Conservation (phyloP, 345 rosid species). For the Ceriops zippeliana region DNA sequence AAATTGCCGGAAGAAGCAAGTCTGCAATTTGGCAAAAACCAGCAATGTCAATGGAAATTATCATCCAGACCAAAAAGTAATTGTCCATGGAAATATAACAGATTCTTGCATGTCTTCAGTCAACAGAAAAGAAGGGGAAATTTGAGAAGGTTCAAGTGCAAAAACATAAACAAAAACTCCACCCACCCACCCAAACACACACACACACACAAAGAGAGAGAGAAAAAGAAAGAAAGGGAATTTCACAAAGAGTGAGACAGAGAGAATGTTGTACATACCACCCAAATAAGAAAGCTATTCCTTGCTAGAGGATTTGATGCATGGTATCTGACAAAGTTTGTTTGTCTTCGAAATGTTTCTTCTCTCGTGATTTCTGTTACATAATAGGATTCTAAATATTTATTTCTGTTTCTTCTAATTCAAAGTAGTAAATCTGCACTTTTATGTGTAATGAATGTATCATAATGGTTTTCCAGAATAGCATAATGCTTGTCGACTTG, state of each 20-base stretch:
- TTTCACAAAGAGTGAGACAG: constrained; percentile 9
- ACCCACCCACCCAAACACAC: too few species aligned
- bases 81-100: not conserved
- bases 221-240: constrained; percentile 3
- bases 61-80: not conserved
- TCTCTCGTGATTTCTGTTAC: constrained; percentile 52
- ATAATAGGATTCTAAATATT: constrained; percentile 11
- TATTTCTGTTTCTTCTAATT: not conserved
- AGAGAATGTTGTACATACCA: constrained; percentile 44
- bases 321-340: constrained; percentile 72
- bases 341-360: constrained; percentile 58
- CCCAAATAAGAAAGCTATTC: constrained; percentile 71
- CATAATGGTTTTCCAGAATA: not conserved
- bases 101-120: not conserved
- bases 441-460: not conserved
- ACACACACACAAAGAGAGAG: too few species aligned
- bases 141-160: not conserved
- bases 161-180: too few species aligned
- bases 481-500: not conserved
- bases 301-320: constrained; percentile 49
- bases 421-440: not conserved
- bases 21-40: constrained; percentile 44
- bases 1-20: constrained; percentile 88
- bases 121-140: not conserved
- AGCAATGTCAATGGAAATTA: constrained; percentile 6